Percentiles rank a stretch among this genome's conserved stretches.
These are phyloP conservation scores for Arctostaphylos glauca DNA, from an alignment of 148 eudicot genomes.

Conservation along the genomic window DNA sequence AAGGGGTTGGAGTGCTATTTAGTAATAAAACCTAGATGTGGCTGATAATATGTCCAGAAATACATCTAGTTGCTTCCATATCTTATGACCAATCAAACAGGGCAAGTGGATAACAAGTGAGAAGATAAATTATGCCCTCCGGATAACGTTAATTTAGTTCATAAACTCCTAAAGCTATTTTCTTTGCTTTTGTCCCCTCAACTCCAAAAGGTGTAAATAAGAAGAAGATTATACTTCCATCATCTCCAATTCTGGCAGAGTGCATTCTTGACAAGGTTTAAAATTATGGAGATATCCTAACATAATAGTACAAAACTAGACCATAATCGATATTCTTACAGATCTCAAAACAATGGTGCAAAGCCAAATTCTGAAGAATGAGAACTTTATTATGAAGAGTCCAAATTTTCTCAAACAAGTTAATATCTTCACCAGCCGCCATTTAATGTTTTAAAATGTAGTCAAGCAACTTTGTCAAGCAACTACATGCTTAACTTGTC, in stretches of 20 bases:
- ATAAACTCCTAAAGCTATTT: background rate
- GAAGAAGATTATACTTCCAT: background rate
- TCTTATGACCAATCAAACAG: background rate
- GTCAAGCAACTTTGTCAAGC: constrained; percentile 1
- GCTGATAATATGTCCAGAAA: background rate
- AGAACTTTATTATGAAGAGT: background rate
- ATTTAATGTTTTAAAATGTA: background rate
- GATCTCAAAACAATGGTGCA: background rate
- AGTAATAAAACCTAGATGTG: background rate
- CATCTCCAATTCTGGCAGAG: background rate
- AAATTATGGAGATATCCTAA: background rate
- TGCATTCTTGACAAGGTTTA: background rate
- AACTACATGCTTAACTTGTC: background rate
- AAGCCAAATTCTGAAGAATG: background rate
- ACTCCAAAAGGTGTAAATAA: background rate
- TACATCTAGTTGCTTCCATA: constrained; percentile 4
- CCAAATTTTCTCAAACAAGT: background rate
- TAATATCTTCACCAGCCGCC: constrained; percentile 11
- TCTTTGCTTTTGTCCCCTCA: background rate
- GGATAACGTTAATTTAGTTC: background rate
- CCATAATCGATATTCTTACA: background rate
- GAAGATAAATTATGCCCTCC: background rate
- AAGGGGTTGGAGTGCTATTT: background rate
- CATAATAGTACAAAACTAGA: no score
- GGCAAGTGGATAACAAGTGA: background rate